Conservation (phyloP, 164 flowering plant genomes). For the Stephania japonica region DNA sequence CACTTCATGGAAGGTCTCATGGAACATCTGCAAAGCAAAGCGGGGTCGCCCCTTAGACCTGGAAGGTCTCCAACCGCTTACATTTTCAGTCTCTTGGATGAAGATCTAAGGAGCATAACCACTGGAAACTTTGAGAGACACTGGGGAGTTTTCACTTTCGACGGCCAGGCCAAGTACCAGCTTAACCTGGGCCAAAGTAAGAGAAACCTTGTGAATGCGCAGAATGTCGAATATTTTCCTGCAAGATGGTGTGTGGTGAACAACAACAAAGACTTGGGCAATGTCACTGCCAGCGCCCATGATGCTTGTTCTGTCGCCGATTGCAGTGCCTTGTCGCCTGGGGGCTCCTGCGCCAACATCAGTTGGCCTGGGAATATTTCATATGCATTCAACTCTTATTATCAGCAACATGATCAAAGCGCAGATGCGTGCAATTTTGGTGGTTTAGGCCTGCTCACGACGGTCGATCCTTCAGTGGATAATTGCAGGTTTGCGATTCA, state of each 20-base stretch:
- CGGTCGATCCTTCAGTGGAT: constrained; percentile 74
- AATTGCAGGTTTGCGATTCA: constrained; percentile 60
- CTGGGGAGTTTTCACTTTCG: constrained; percentile 90
- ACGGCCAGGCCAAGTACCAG: constrained; percentile 84
- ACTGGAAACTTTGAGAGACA: constrained; percentile 70
- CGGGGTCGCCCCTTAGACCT: constrained; percentile 72
- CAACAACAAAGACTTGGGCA: constrained; percentile 57
- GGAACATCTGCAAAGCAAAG: constrained; percentile 46
- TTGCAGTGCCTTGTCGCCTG: constrained; percentile 64
- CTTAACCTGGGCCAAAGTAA: constrained; percentile 49
- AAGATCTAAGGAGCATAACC: constrained; percentile 54
- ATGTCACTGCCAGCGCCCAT: constrained; percentile 44
- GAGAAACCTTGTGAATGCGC: constrained; percentile 50
- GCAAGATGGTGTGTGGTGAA: constrained; percentile 87
- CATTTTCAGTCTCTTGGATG: constrained; percentile 66
- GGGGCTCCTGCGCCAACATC: constrained; percentile 74
- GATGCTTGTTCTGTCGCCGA: constrained; percentile 67
- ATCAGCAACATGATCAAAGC: constrained; percentile 72
- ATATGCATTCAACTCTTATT: constrained; percentile 82
- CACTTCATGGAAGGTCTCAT: constrained; percentile 61
- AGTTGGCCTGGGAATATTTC: constrained; percentile 84
- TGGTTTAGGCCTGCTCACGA: constrained; percentile 82
- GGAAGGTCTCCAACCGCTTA: constrained; percentile 45
- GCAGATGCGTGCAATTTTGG: constrained; percentile 75
- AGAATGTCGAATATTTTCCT: constrained; percentile 62